Percentiles rank a stretch among this genome's conserved stretches.
Conservation (phyloP, 1,284 basidiomycete genomes). For the Sanghuangporus baumii region DNA sequence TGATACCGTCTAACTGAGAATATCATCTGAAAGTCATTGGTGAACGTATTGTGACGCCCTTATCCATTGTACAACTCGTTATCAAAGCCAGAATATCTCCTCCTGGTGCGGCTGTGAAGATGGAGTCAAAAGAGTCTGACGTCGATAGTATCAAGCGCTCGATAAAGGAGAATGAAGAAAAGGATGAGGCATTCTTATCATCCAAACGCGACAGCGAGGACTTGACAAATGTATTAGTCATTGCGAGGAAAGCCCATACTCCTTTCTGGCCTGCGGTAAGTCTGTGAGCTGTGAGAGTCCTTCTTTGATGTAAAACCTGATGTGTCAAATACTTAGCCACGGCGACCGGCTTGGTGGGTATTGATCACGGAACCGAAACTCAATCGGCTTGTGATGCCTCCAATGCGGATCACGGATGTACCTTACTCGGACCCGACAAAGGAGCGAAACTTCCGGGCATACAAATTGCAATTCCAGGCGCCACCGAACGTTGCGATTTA, state of each 20-base stretch:
- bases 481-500: constrained; percentile 82
- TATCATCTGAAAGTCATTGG: constrained; percentile 66
- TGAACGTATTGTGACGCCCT: constrained; percentile 84
- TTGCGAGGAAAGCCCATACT: constrained; percentile 75
- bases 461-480: constrained; percentile 93
- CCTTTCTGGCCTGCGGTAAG: constrained; percentile 86
- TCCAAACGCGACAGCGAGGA: constrained; percentile 62
- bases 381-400: constrained; percentile 88
- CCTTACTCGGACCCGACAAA: constrained; percentile 56
- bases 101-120: constrained; percentile 27
- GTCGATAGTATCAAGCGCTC: constrained; percentile 48
- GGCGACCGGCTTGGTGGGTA: constrained; percentile 88
- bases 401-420: constrained; percentile 78
- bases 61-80: constrained; percentile 84
- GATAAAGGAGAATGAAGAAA: constrained; percentile 47
- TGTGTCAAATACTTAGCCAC: constrained; percentile 43
- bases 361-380: constrained; percentile 89
- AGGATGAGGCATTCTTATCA: constrained; percentile 64
- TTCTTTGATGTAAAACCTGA: background rate
- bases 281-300: constrained; percentile 17
- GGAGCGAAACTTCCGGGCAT: constrained; percentile 72
- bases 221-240: constrained; percentile 32
- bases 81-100: constrained; percentile 75
- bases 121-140: constrained; percentile 31
- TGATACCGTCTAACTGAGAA: constrained; percentile 7